Percentiles rank a stretch among this genome's conserved stretches.
phyloP scores from a whole-genome alignment of 768 basidiomycete genomes.

The Clathrus columnatus region DNA sequence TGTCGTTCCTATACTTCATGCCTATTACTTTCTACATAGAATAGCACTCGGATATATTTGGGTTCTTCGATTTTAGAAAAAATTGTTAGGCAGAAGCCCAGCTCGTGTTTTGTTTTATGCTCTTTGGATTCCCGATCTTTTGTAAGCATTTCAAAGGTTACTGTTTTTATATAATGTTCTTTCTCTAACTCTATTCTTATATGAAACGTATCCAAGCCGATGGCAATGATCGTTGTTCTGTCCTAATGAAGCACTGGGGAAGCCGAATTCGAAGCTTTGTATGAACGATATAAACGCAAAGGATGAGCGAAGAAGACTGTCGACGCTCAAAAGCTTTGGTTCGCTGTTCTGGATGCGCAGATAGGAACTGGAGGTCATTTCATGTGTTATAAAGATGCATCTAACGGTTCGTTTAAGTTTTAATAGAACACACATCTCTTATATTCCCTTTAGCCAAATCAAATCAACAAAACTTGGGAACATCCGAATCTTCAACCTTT shows the following conservation, averaged over 20 bases:
- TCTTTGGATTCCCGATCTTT: slow-evolving; percentile 41
- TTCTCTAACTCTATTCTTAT: slow-evolving; percentile 8
- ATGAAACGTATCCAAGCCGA: slow-evolving; percentile 41
- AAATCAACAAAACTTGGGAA: too few relatives aligned
- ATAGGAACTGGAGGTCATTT: too few relatives aligned
- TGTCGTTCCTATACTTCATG: slow-evolving; percentile 43
- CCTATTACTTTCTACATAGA: slow-evolving; percentile 43
- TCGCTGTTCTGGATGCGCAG: too few relatives aligned
- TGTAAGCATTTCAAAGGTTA: slow-evolving; percentile 15
- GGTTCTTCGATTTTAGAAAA: slow-evolving; percentile 43
- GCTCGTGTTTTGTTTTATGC: slow-evolving; percentile 43
- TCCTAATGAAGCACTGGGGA: slow-evolving; percentile 40
- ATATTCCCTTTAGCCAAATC: too few relatives aligned
- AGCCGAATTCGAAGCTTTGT: slow-evolving; percentile 43
- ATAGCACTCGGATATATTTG: slow-evolving; percentile 45
- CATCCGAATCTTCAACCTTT: slow-evolving; percentile 44
- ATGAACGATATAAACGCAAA: too few relatives aligned
- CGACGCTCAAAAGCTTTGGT: too few relatives aligned
- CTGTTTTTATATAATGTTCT: not conserved
- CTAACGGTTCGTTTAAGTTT: slow-evolving; percentile 27
- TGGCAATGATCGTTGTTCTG: slow-evolving; percentile 43
- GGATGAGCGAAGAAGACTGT: too few relatives aligned
- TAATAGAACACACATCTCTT: not conserved
- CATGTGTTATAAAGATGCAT: slow-evolving; percentile 45
- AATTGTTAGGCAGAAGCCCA: slow-evolving; percentile 44